Evolutionary conservation across 495 filamentous ascomycete genomes (phyloP).

Genomic region (Penicillium maclennaniae): DNA sequence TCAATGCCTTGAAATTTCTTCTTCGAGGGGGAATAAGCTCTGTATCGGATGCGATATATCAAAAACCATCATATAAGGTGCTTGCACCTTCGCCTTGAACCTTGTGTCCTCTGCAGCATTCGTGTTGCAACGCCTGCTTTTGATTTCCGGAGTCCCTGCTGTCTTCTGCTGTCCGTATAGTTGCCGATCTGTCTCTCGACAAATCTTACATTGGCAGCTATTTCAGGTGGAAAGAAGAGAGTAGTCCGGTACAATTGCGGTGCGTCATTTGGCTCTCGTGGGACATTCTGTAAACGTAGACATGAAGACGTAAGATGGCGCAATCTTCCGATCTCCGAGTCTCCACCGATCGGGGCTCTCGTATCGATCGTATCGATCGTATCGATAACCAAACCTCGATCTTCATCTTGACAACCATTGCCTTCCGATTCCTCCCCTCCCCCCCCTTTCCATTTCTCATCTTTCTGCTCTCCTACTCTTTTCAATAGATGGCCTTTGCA

Average conservation of each 20-base stretch:
- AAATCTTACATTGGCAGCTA: constrained; percentile 21
- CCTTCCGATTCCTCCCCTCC: not conserved
- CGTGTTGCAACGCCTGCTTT: constrained; percentile 8
- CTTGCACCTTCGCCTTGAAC: constrained; percentile 5
- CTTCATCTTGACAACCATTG: not conserved
- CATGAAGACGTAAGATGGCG: not conserved
- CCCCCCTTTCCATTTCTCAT: not conserved
- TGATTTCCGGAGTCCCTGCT: constrained; percentile 11
- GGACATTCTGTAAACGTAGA: constrained; percentile 16
- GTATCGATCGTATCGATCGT: too few relatives aligned
- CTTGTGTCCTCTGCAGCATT: constrained; percentile 4
- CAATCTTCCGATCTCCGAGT: not conserved
- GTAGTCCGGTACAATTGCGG: constrained; percentile 9
- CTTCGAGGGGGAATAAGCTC: constrained; percentile 46
- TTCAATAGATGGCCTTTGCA: not conserved
- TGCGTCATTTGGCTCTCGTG: constrained; percentile 18
- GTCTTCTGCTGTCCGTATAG: constrained; percentile 8
- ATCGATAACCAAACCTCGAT: not conserved
- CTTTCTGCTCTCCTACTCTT: not conserved
- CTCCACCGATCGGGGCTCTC: not conserved
- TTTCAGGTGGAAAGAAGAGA: constrained; percentile 4
- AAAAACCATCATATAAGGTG: constrained; percentile 24
- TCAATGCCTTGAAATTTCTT: constrained; percentile 52
- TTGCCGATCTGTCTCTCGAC: constrained; percentile 23
- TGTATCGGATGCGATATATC: constrained; percentile 59